Base-by-base conservation (phyloP, 257 asterid species). In the Handroanthus guayacan region DNA sequence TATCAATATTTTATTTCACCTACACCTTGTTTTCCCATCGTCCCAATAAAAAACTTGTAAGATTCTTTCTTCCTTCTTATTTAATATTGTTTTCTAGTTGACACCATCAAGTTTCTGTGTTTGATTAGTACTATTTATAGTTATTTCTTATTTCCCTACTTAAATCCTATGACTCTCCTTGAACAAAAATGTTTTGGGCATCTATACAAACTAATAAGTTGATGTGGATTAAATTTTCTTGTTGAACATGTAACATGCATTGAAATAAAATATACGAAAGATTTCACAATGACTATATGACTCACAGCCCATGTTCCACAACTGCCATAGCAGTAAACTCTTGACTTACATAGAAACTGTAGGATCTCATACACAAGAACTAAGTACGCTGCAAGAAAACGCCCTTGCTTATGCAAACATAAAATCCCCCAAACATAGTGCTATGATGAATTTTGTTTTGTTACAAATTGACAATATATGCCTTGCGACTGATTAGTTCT, bases 1-100 rank as follows among this genome's bases (percentile, higher is more conserved):
- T 13, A 38, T 5, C 51, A 72, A 44, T 75, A 78, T 64, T 60
- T 5, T 74, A 75, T 47, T 69, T 62, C 6, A 11, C 81, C 47
- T 47, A 74, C 17, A 54, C 50, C 43, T 7, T 50, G 78, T 62
- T 71, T 78, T 69, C 79, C 73, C 79, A 74, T 72, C 81, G 76
- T 58, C 72, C 54, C 16, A 79, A 25, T 65, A 74, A 17, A 65
- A 48, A 75, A 66, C 76, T 77, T 75, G 17, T 68, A 76, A 85
- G 92, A 87, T 89, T 83, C 89, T 62, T 65, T 62, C 66, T 62
- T 71, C 72, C 38, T 44, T n/a, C 48, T 11, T 20, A 57, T 80
- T 74, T 14, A 68, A 62, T 72, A 60, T 67, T 68, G 20, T 67
- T 67, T 61, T 37, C 79, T 75, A 78, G 82, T 74, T 74, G 83